These are phyloP conservation scores for Hylodesmum podocarpum DNA, from an alignment of 306 rosid genomes.

Conservation along the genomic window DNA sequence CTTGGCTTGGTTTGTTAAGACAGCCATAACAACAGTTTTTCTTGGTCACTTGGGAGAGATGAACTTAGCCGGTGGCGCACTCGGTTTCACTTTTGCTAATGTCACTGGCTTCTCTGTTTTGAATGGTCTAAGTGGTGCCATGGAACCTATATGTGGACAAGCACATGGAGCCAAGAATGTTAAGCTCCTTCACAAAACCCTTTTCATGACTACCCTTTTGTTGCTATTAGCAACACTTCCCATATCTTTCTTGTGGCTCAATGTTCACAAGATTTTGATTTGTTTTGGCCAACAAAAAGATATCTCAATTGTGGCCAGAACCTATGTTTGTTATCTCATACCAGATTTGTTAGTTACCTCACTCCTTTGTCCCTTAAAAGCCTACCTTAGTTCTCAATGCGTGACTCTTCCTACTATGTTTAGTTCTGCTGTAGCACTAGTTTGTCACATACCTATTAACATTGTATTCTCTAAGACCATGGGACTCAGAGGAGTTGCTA, in stretches of 20 bases:
- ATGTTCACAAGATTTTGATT: conserved; percentile 58
- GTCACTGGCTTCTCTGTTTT: conserved; percentile 77
- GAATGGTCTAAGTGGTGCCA: conserved; percentile 67
- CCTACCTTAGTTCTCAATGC: conserved; percentile 67
- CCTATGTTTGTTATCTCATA: conserved; percentile 50
- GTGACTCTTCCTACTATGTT: conserved; percentile 65
- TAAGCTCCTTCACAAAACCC: conserved; percentile 71
- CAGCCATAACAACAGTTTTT: conserved; percentile 64
- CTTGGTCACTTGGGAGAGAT: conserved; percentile 68
- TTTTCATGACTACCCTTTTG: conserved; percentile 56
- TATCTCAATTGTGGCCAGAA: conserved; percentile 50
- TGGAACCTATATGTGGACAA: conserved; percentile 86
- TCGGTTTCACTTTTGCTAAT: conserved; percentile 71
- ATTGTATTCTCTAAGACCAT: conserved; percentile 48
- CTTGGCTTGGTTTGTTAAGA: conserved; percentile 60
- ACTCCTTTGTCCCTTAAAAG: conserved; percentile 62
- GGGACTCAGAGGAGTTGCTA: conserved; percentile 62
- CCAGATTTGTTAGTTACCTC: conserved; percentile 65
- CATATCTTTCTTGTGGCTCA: conserved; percentile 68
- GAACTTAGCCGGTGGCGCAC: conserved; percentile 62
- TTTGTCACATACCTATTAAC: conserved; percentile 60
- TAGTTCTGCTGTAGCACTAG: conserved; percentile 51
- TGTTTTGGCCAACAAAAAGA: conserved; percentile 59
- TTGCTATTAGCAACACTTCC: conserved; percentile 54
- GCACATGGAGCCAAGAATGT: conserved; percentile 78